Evolutionary conservation across 768 basidiomycete species (phyloP).

Genomic region (Mycena haematopus): DNA sequence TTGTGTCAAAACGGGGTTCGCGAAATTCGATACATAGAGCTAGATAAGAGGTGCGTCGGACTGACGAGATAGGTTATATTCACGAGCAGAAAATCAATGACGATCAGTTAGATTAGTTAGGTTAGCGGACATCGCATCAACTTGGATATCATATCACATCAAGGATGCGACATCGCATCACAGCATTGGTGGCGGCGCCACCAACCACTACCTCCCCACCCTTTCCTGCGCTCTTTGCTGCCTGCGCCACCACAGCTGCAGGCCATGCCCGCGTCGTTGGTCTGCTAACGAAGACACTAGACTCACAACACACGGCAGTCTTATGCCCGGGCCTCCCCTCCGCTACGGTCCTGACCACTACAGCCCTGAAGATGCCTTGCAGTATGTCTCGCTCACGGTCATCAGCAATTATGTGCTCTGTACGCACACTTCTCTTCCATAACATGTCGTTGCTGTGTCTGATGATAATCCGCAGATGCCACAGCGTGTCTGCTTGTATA

Average conservation of each 20-base stretch:
- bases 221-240: too few relatives aligned
- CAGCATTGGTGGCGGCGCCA: too few relatives aligned
- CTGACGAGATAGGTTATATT: too few relatives aligned
- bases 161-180: too few relatives aligned
- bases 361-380: not conserved
- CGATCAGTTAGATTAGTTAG: too few relatives aligned
- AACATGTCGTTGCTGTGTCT: not conserved
- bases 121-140: too few relatives aligned
- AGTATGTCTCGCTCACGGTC: not conserved
- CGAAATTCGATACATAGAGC: too few relatives aligned
- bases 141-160: too few relatives aligned
- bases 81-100: too few relatives aligned
- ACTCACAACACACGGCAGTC: not conserved
- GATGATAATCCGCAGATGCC: not conserved
- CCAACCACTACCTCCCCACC: too few relatives aligned
- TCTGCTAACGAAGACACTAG: not conserved
- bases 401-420: conserved; percentile 3
- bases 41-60: too few relatives aligned
- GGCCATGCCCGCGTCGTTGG: not conserved
- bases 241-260: not conserved
- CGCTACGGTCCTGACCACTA: not conserved
- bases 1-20: too few relatives aligned
- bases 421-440: not conserved
- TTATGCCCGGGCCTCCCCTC: not conserved
- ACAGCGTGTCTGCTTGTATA: conserved; percentile 4